These are phyloP conservation scores for Colletotrichum spinosum DNA, from an alignment of 2,329 filamentous ascomycete species.

Conservation along the genomic window DNA sequence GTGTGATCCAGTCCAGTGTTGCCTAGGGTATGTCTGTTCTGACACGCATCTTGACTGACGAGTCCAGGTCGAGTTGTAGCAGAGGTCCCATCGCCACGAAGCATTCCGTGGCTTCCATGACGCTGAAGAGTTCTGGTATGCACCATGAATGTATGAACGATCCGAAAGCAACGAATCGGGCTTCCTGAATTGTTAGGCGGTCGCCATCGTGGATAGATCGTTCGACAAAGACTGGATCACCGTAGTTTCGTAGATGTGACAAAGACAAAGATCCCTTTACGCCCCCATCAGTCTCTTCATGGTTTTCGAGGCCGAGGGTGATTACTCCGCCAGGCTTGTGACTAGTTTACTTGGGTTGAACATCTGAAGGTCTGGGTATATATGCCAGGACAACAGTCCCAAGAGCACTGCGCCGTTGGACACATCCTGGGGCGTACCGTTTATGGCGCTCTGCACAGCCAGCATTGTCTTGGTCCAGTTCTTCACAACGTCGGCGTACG, in stretches of 20 bases:
- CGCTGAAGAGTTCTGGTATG: too few species aligned
- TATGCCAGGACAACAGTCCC: conserved; percentile 20
- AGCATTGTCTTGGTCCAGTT: conserved; percentile 1
- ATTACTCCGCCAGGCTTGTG: not conserved
- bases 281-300: not conserved
- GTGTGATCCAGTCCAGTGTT: too few species aligned
- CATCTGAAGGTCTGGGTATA: conserved; percentile 6
- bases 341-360: not conserved
- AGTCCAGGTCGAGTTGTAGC: too few species aligned
- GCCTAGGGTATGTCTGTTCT: too few species aligned
- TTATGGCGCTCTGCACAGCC: not conserved
- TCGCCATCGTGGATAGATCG: not conserved
- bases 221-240: not conserved
- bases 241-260: not conserved
- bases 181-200: too few species aligned
- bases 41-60: too few species aligned
- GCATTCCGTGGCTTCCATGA: too few species aligned
- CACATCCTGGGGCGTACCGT: not conserved
- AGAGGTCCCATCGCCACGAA: too few species aligned
- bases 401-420: conserved; percentile 1
- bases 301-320: not conserved
- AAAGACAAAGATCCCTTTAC: not conserved
- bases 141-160: too few species aligned
- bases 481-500: not conserved
- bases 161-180: too few species aligned